Evolutionary conservation across 495 filamentous ascomycete genomes (phyloP).

Genomic region (Apiosordaria backusii): DNA sequence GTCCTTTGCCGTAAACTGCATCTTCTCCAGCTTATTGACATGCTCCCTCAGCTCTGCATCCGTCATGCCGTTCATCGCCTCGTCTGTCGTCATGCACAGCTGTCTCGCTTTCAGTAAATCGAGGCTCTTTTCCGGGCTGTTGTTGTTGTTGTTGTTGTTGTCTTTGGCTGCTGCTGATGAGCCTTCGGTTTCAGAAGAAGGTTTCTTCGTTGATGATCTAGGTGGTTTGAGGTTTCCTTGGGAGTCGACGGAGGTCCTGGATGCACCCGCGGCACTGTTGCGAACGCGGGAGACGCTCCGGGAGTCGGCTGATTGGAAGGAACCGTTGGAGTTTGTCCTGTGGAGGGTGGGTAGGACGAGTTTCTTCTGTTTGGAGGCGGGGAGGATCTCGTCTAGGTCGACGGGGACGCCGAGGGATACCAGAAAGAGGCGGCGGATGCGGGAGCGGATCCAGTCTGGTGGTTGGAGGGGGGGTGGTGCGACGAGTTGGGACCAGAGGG

Average conservation of each 20-base stretch:
- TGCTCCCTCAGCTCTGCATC: slow-evolving; percentile 71
- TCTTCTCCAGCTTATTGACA: slow-evolving; percentile 63
- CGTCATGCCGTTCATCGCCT: slow-evolving; percentile 71
- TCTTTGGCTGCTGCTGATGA: not conserved
- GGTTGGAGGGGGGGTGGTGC: slow-evolving; percentile 92
- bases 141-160: slow-evolving; percentile 38
- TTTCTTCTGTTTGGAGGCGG: slow-evolving; percentile 96
- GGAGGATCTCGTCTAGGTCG: slow-evolving; percentile 94
- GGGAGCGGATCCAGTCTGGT: slow-evolving; percentile 95
- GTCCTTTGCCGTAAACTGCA: slow-evolving; percentile 64
- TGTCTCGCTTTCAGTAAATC: slow-evolving; percentile 76
- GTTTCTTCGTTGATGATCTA: not conserved
- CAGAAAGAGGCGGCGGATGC: slow-evolving; percentile 92
- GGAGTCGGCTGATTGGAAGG: slow-evolving; percentile 42
- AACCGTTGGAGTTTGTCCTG: slow-evolving; percentile 53
- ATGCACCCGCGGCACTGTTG: slow-evolving; percentile 50
- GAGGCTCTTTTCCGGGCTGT: slow-evolving; percentile 60
- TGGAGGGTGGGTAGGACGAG: slow-evolving; percentile 85
- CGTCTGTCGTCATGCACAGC: slow-evolving; percentile 77
- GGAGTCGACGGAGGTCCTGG: slow-evolving; percentile 54
- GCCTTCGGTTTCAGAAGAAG: too few relatives aligned
- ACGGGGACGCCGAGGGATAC: slow-evolving; percentile 94
- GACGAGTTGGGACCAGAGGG: slow-evolving; percentile 94
- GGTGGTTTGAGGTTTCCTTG: slow-evolving; percentile 40
- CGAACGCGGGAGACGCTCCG: slow-evolving; percentile 51